These are phyloP conservation scores for Cladosporium cucumerinum DNA, from an alignment of 2,329 filamentous ascomycete genomes.

Conservation along the genomic window DNA sequence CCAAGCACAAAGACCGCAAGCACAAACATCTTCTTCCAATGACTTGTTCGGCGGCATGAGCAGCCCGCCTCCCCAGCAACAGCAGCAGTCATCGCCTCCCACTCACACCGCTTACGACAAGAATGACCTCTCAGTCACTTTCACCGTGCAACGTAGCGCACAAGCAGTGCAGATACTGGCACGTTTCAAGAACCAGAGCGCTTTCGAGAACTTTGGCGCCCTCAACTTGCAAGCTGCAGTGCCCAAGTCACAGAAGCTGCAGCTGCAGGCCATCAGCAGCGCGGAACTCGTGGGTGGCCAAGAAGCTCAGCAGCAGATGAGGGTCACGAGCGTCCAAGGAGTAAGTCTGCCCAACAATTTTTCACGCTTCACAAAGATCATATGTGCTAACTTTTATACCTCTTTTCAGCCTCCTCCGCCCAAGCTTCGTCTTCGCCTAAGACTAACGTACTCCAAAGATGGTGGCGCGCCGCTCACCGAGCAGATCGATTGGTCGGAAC, in stretches of 20 bases:
- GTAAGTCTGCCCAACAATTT: constrained; percentile 60
- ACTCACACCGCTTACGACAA: constrained; percentile 74
- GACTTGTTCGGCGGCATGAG: constrained; percentile 44
- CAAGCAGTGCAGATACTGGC: constrained; percentile 79
- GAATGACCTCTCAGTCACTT: constrained; percentile 75
- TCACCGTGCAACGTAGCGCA: constrained; percentile 79
- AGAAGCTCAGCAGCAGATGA: constrained; percentile 88
- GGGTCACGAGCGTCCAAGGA: constrained; percentile 77
- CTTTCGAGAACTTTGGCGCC: constrained; percentile 61
- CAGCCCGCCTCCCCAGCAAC: constrained; percentile 40
- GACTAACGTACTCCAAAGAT: constrained; percentile 74
- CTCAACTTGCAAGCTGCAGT: constrained; percentile 92
- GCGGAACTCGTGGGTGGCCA: constrained; percentile 70
- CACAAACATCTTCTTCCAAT: constrained; percentile 36
- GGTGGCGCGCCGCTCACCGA: constrained; percentile 71
- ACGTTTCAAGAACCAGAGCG: constrained; percentile 69
- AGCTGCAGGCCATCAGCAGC: constrained; percentile 84
- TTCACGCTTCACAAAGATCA: neutral
- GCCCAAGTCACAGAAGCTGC: constrained; percentile 91
- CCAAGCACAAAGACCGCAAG: constrained; percentile 29
- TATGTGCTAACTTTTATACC: neutral
- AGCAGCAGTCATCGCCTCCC: constrained; percentile 35
- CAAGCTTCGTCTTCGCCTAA: constrained; percentile 75
- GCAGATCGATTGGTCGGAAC: constrained; percentile 95
- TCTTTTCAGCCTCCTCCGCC: constrained; percentile 61